Conservation (phyloP, 2,329 filamentous ascomycete species). For the Aspergillus latus region DNA sequence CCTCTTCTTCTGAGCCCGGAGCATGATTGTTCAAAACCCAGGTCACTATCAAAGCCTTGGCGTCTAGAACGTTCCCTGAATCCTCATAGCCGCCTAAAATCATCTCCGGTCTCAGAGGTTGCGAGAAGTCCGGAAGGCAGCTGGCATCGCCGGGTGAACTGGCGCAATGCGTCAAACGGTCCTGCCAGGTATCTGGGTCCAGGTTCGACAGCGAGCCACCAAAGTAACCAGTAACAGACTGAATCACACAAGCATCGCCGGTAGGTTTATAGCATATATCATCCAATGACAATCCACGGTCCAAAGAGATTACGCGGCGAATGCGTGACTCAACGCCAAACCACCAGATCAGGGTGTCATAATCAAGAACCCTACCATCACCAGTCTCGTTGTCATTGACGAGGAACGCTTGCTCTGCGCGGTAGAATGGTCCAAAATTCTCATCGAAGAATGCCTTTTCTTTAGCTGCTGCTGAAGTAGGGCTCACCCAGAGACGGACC, state of each 20-base stretch:
- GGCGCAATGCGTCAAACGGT: conserved; percentile 70
- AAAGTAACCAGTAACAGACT: conserved; percentile 90
- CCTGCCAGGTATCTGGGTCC: conserved; percentile 67
- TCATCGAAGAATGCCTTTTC: conserved; percentile 93
- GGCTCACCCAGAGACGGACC: conserved; percentile 94
- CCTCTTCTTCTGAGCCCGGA: conserved; percentile 69
- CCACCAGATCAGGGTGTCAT: conserved; percentile 92
- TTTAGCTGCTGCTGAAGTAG: conserved; percentile 81
- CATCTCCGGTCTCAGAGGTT: conserved; percentile 81
- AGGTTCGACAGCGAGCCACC: conserved; percentile 64
- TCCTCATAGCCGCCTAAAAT: conserved; percentile 78
- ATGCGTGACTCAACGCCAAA: conserved; percentile 82
- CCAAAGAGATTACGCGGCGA: conserved; percentile 66
- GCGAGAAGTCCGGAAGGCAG: conserved; percentile 84
- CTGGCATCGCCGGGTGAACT: conserved; percentile 68
- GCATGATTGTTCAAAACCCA: conserved; percentile 91
- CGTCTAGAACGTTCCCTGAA: conserved; percentile 64
- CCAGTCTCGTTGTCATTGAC: conserved; percentile 76
- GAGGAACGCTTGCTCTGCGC: conserved; percentile 87
- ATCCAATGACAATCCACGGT: conserved; percentile 67
- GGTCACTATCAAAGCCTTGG: conserved; percentile 79
- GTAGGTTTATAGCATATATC: conserved; percentile 95
- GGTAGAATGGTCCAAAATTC: conserved; percentile 94
- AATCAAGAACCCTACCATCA: conserved; percentile 76
- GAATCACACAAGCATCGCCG: conserved; percentile 83